Conservation (phyloP, 2,329 filamentous ascomycete genomes). For the Thielaviopsis musarum region DNA sequence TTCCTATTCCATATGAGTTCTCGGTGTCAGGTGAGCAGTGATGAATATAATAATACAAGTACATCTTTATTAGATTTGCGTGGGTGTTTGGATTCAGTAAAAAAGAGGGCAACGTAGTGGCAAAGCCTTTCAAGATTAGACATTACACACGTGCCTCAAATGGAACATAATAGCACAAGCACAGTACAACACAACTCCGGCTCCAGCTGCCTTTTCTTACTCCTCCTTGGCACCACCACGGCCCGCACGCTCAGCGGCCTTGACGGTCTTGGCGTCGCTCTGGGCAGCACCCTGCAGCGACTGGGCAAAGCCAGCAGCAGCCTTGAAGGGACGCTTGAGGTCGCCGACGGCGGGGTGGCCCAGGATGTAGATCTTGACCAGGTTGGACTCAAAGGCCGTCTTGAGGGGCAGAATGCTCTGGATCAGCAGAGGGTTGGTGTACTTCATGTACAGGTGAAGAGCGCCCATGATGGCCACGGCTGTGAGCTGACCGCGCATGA, state of each 20-base stretch:
- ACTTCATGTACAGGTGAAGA: conserved; percentile 99
- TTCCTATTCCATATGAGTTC: too few relatives aligned
- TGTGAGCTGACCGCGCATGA: conserved; percentile 87
- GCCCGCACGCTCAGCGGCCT: conserved; percentile 60
- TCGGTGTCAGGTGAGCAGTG: too few relatives aligned
- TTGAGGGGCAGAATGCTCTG: conserved; percentile 98
- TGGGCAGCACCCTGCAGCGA: conserved; percentile 59
- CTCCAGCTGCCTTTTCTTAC: conserved; percentile 24
- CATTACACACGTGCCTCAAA: too few relatives aligned
- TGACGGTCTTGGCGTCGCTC: conserved; percentile 83
- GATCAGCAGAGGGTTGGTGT: conserved; percentile 97
- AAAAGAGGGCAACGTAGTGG: too few relatives aligned
- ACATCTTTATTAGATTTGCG: too few relatives aligned
- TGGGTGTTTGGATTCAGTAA: too few relatives aligned
- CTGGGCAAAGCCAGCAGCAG: conserved; percentile 63
- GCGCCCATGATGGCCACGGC: conserved; percentile 95
- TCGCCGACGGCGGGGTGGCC: conserved; percentile 78
- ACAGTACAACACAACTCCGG: background rate
- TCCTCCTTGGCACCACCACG: conserved; percentile 57
- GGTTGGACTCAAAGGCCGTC: conserved; percentile 83
- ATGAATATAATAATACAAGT: too few relatives aligned
- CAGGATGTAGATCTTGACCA: conserved; percentile 88
- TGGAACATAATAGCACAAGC: background rate
- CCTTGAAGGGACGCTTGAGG: conserved; percentile 92
- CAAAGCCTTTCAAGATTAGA: too few relatives aligned